phyloP scores from a whole-genome alignment of 2,329 filamentous ascomycete genomes.

The Aspergillus phoenicis region DNA sequence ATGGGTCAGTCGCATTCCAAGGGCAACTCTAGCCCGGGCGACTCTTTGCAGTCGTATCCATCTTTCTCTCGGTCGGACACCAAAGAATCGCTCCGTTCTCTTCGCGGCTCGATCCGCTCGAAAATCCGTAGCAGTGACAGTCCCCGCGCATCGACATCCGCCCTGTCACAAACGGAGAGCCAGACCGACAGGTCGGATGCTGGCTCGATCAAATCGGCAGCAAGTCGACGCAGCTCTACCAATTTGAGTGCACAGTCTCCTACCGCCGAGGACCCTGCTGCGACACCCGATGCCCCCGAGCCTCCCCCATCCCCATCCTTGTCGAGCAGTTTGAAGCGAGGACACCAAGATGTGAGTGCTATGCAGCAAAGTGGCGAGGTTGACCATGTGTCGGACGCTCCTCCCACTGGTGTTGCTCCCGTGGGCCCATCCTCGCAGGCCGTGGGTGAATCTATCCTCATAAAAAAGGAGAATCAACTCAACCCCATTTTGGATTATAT shows the following conservation, averaged over 20 bases:
- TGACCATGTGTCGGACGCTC: conserved; percentile 89
- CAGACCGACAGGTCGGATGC: conserved; percentile 67
- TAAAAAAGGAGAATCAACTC: conserved; percentile 73
- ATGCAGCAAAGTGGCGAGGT: conserved; percentile 89
- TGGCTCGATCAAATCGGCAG: conserved; percentile 72
- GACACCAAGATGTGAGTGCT: conserved; percentile 75
- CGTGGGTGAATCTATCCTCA: conserved; percentile 85
- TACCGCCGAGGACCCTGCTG: conserved; percentile 51
- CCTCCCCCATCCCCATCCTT: conserved; percentile 86
- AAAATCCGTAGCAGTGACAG: conserved; percentile 80
- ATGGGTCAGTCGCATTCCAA: conserved; percentile 58
- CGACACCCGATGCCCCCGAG: conserved; percentile 54
- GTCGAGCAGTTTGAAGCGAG: conserved; percentile 70
- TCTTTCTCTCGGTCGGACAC: conserved; percentile 93
- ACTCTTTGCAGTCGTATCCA: conserved; percentile 79
- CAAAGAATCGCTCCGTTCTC: conserved; percentile 84
- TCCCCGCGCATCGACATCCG: conserved; percentile 72
- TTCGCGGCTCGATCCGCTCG: conserved; percentile 77
- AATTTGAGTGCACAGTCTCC: conserved; percentile 33
- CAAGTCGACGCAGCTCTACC: conserved; percentile 49
- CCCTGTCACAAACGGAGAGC: conserved; percentile 62
- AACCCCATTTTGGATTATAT: conserved; percentile 64
- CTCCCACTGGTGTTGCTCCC: conserved; percentile 65
- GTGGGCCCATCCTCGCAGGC: conserved; percentile 61
- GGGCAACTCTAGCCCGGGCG: conserved; percentile 58